Evolutionary conservation across 2,329 filamentous ascomycete genomes (phyloP).

Genomic region (Ophiocordyceps camponoti-floridani): DNA sequence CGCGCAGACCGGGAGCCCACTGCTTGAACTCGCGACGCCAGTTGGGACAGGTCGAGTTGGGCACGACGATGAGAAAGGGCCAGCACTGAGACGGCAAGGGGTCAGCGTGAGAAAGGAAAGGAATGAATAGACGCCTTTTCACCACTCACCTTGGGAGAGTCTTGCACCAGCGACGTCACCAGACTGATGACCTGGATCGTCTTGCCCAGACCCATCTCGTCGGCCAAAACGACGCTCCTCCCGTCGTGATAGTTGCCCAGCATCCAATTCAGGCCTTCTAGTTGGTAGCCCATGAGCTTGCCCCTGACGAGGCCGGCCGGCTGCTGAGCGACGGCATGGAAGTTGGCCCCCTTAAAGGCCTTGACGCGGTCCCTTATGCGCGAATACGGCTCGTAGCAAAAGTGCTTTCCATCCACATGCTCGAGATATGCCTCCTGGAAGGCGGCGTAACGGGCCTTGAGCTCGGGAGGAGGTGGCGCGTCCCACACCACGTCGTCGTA

Average conservation of each 20-base stretch:
- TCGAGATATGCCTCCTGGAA: constrained; percentile 75
- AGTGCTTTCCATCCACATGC: constrained; percentile 64
- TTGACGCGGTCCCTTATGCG: constrained; percentile 50
- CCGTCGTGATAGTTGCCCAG: constrained; percentile 73
- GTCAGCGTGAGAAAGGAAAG: constrained; percentile 3
- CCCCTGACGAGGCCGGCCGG: constrained; percentile 59
- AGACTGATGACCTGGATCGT: constrained; percentile 85
- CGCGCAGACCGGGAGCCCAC: constrained; percentile 72
- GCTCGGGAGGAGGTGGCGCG: constrained; percentile 49
- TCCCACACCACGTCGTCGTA: constrained; percentile 94
- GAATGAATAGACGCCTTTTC: no score
- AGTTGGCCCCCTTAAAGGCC: constrained; percentile 46
- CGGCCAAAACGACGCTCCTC: constrained; percentile 79
- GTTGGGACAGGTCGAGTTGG: constrained; percentile 91
- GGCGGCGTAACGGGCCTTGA: constrained; percentile 51
- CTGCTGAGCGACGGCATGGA: constrained; percentile 53
- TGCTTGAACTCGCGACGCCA: constrained; percentile 93
- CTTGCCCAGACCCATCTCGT: constrained; percentile 97
- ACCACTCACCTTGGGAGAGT: constrained; percentile 27
- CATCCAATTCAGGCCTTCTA: constrained; percentile 89
- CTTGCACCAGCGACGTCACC: constrained; percentile 53
- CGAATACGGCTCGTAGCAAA: constrained; percentile 34
- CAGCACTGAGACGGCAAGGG: constrained; percentile 36
- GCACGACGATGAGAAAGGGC: constrained; percentile 85
- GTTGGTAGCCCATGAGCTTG: constrained; percentile 81